A percentile compares a stretch with the other conserved stretches of the same genome.
These are phyloP conservation scores for Triticum turgidum DNA, from an alignment of 176 grass and related monocot genomes.

Conservation along the genomic window DNA sequence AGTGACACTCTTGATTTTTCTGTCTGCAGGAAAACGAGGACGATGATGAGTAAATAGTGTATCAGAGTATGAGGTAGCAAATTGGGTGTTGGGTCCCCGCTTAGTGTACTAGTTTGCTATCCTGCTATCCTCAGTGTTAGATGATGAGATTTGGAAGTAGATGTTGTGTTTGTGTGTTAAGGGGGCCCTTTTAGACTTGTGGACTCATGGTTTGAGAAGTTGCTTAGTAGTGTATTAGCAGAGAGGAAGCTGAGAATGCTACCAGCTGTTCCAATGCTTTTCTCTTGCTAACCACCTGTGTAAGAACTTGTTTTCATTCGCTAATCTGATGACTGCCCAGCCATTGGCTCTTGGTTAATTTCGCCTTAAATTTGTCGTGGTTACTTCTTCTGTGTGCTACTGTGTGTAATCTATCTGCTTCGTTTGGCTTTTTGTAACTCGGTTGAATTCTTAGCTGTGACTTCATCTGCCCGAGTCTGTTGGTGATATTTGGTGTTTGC, in stretches of 20 bases:
- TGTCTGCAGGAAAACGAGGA: constrained; percentile 58
- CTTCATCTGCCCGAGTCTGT: not conserved
- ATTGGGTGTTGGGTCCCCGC: constrained; percentile 43
- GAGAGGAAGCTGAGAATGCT: constrained; percentile 43
- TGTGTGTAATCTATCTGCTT: not conserved
- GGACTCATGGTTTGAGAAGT: constrained; percentile 19
- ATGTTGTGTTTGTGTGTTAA: constrained; percentile 4
- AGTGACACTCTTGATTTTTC: not conserved
- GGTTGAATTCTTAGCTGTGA: not conserved
- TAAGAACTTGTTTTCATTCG: constrained; percentile 28
- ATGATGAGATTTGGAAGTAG: constrained; percentile 4
- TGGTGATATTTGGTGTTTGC: not conserved
- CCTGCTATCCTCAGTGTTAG: constrained; percentile 36
- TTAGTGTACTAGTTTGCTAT: constrained; percentile 55
- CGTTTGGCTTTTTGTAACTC: not conserved
- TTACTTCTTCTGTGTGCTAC: not conserved
- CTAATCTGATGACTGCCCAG: constrained; percentile 40
- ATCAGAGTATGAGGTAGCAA: constrained; percentile 38
- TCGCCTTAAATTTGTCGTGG: not conserved
- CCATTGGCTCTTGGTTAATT: constrained; percentile 21
- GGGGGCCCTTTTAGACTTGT: constrained; percentile 31
- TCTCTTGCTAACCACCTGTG: constrained; percentile 53
- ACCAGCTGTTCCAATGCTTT: constrained; percentile 36
- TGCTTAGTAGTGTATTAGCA: constrained; percentile 48
- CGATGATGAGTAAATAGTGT: constrained; percentile 64